Evolutionary conservation across 345 rosid species (phyloP), one percentile per base, ranked within the genome.

Genomic region (Carallia pectinifolia): DNA sequence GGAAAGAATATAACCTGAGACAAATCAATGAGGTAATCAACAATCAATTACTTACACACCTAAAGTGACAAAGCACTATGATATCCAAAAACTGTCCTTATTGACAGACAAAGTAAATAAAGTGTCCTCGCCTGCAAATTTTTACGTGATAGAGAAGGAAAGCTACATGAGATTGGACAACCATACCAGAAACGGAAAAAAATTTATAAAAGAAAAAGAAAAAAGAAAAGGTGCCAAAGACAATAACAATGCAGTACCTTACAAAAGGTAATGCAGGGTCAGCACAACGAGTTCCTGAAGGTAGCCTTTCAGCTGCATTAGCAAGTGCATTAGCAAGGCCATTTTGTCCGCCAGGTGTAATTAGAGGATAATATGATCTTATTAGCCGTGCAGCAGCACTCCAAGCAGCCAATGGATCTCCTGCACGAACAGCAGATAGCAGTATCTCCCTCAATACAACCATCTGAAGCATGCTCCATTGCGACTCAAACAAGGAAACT

Each of bases 401-500:
- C 99, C 99, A 92, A 4, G 99, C 97, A 76, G 91, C 85, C 78
- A 92, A 91, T 76, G 98, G 99, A 82, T 95, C 98, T 76, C 93
- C 96, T 37, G 98, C 97, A 63, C 98, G 91, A 84, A 89, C 96
- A 77, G 99, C 91, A 80, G 99, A 92, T 66, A 92, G 86, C 76
- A 92, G 81, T 87, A 96, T 89, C 89, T 96, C 99, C 79, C 97
- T 85, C 67, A 96, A 82, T 66, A 96, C 99, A 81, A 96, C 98
- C 99, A 96, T 96, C 86, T 92, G 99, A 79, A 96, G 85, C 29
- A 91, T 90, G 88, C 98, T 92, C 99, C 99, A 96, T 60, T 89
- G 99, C 67, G 97, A 96, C 82, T 92, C 97, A 63, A 89, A 96
- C 71, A 90, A 80, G 56, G 96, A 92, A 65, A 90, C 93, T 30